Conservation (phyloP, 1,284 basidiomycete genomes). For the Puccinia novopanici region DNA sequence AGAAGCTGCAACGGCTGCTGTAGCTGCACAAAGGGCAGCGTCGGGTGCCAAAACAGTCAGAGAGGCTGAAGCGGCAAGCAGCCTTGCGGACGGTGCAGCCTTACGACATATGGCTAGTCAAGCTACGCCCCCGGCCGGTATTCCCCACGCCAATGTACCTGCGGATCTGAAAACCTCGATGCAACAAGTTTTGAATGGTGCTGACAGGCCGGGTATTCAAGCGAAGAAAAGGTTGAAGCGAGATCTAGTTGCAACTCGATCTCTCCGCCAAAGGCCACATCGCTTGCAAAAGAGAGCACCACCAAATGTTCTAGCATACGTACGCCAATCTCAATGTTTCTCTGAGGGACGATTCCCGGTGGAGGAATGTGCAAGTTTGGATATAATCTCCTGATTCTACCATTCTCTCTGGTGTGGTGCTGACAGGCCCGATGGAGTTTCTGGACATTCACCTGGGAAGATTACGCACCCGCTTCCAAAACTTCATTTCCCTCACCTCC, state of each 20-base stretch:
- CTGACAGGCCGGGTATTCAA: neutral
- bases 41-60: neutral
- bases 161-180: neutral
- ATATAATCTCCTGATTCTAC: no score
- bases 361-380: neutral
- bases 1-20: neutral
- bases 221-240: neutral
- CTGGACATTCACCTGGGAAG: conserved; percentile 24
- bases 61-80: neutral
- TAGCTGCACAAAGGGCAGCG: neutral
- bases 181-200: neutral
- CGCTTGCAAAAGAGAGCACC: conserved; percentile 31
- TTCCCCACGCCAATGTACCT: neutral
- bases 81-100: neutral
- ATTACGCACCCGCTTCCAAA: conserved; percentile 13
- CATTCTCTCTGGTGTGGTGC: neutral
- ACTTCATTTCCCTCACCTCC: conserved; percentile 15
- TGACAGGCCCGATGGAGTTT: conserved; percentile 28
- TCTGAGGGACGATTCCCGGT: neutral
- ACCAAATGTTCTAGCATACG: conserved; percentile 41
- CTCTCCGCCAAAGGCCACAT: neutral
- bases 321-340: neutral
- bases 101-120: neutral
- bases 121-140: neutral
- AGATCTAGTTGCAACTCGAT: neutral